Conservation (phyloP, 805 yeast species). For the Metschnikowia reukaufii region DNA sequence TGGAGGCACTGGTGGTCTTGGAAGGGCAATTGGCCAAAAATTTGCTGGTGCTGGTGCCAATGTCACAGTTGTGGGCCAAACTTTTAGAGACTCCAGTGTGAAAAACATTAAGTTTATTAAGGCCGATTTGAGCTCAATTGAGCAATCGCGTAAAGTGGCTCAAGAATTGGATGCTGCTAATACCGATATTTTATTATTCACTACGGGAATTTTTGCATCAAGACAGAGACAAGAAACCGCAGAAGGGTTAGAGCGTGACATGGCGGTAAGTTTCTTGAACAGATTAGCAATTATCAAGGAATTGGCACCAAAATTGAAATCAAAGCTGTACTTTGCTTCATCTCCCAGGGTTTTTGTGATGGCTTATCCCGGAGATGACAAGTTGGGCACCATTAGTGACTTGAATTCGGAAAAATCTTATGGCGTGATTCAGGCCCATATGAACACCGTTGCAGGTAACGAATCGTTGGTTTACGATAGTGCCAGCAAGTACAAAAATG, state of each 20-base stretch:
- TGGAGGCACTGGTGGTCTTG: conserved; percentile 45
- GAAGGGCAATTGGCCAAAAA: conserved; percentile 30
- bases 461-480: conserved; percentile 32
- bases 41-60: conserved; percentile 28
- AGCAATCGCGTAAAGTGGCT: conserved; percentile 16
- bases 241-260: conserved; percentile 39
- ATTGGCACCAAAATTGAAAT: conserved; percentile 24
- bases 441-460: conserved; percentile 45
- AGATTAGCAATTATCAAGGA: conserved; percentile 31
- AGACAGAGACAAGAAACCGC: conserved; percentile 29
- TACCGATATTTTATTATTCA: conserved; percentile 31
- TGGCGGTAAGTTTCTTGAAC: conserved; percentile 40
- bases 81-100: conserved; percentile 29
- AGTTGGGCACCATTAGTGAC: conserved; percentile 34
- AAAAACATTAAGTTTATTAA: conserved; percentile 19
- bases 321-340: neutral
- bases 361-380: conserved; percentile 39
- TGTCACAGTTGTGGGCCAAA: conserved; percentile 30
- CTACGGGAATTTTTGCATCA: conserved; percentile 42
- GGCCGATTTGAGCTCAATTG: conserved; percentile 34
- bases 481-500: conserved; percentile 19
- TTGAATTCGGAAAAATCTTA: conserved; percentile 34
- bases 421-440: conserved; percentile 29
- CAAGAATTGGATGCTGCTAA: conserved; percentile 4
- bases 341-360: conserved; percentile 36